These are phyloP conservation scores for Nemania abortiva DNA, from an alignment of 2,329 filamentous ascomycete species.

Conservation along the genomic window DNA sequence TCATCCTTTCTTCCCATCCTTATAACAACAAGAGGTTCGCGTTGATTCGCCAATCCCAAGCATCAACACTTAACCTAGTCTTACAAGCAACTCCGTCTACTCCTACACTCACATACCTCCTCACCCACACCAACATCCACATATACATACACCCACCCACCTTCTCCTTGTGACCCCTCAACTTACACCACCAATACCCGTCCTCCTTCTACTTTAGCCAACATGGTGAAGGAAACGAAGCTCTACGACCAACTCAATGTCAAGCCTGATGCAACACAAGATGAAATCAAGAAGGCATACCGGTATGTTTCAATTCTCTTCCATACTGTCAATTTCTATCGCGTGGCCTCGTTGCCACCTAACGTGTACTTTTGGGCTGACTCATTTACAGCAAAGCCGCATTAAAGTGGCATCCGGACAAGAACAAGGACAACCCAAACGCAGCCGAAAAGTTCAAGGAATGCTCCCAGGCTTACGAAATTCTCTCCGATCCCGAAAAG, in stretches of 20 bases:
- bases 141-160: neutral
- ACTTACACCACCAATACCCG: neutral
- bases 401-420: slow-evolving; percentile 94
- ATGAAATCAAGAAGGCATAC: slow-evolving; percentile 98
- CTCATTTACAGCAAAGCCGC: slow-evolving; percentile 77
- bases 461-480: slow-evolving; percentile 96
- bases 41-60: slow-evolving; percentile 31
- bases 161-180: neutral
- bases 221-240: slow-evolving; percentile 91
- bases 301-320: slow-evolving; percentile 65
- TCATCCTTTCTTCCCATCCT: slow-evolving; percentile 8
- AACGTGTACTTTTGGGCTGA: slow-evolving; percentile 51
- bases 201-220: slow-evolving; percentile 58
- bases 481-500: slow-evolving; percentile 96
- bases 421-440: slow-evolving; percentile 91
- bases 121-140: neutral
- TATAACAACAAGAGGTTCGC: neutral
- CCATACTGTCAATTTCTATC: neutral
- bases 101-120: neutral
- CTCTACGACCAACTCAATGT: slow-evolving; percentile 89
- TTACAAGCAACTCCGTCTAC: neutral
- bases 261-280: slow-evolving; percentile 83
- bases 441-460: slow-evolving; percentile 98
- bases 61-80: neutral
- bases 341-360: slow-evolving; percentile 1